Percentiles rank a stretch among this genome's conserved stretches.
These are phyloP conservation scores for Fusarium bulbicola DNA, from an alignment of 2,329 filamentous ascomycete species.

Conservation along the genomic window DNA sequence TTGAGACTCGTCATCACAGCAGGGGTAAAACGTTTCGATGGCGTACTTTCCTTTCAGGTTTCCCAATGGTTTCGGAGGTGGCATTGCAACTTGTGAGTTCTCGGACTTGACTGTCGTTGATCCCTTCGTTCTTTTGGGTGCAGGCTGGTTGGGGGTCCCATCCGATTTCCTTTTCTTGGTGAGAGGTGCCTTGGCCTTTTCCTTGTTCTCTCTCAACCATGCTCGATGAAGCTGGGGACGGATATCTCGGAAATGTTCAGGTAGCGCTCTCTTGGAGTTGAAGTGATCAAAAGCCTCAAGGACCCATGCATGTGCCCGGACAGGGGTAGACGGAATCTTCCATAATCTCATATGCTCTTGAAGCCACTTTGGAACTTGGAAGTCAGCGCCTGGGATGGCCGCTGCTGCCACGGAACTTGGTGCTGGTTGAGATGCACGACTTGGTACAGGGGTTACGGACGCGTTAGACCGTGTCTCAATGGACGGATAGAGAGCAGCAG, in stretches of 20 bases:
- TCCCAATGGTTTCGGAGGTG: background rate
- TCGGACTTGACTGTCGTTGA: background rate
- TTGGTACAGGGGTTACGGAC: background rate
- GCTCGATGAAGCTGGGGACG: background rate
- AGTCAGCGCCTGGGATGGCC: background rate
- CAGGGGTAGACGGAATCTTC: background rate
- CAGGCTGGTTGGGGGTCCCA: accelerated
- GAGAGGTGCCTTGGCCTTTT: accelerated
- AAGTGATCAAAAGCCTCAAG: background rate
- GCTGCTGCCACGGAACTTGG: too few species aligned
- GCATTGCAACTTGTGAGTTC: background rate
- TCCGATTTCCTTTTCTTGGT: background rate
- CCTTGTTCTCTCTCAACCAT: background rate
- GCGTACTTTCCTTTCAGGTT: background rate
- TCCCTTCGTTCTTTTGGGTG: background rate
- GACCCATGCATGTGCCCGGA: background rate
- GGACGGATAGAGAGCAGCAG: background rate
- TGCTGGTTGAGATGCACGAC: background rate
- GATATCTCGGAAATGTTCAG: background rate
- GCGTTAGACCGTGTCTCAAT: background rate
- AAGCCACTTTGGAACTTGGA: background rate
- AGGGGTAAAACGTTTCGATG: background rate
- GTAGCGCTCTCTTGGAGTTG: background rate
- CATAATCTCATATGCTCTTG: background rate
- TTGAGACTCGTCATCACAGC: background rate